A percentile compares a stretch with the other conserved stretches of the same genome.
phyloP scores from a whole-genome alignment of 495 filamentous ascomycete species.

The Glonium stellatum region DNA sequence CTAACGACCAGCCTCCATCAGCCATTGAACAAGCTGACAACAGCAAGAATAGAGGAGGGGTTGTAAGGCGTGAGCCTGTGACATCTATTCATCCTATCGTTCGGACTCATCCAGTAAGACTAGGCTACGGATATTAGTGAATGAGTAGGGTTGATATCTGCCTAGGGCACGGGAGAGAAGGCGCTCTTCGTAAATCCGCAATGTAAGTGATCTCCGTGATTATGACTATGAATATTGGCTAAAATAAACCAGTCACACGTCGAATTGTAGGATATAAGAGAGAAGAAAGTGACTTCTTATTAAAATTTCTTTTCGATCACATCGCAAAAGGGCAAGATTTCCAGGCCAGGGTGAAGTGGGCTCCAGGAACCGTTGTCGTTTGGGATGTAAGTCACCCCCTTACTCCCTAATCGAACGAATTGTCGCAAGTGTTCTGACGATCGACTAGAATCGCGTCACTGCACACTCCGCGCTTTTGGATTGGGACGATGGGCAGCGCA shows the following conservation, averaged over 20 bases:
- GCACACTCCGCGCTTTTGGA: constrained; percentile 71
- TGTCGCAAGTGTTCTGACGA: not conserved
- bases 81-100: constrained; percentile 65
- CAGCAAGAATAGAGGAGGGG: constrained; percentile 48
- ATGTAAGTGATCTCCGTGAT: constrained; percentile 50
- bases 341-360: constrained; percentile 82
- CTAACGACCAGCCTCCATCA: constrained; percentile 5
- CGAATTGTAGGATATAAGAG: constrained; percentile 68
- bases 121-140: not conserved
- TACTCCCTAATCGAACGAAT: constrained; percentile 4
- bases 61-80: constrained; percentile 66
- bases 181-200: constrained; percentile 80
- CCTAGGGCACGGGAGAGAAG: constrained; percentile 64
- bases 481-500: constrained; percentile 69
- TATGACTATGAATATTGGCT: not conserved
- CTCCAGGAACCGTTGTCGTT: constrained; percentile 73
- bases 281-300: constrained; percentile 68
- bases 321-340: constrained; percentile 76
- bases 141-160: not conserved
- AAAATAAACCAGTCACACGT: constrained; percentile 50
- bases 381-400: constrained; percentile 56
- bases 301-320: constrained; percentile 87
- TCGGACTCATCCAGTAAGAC: constrained; percentile 58
- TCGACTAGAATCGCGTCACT: constrained; percentile 61
- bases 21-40: constrained; percentile 50